A percentile compares a stretch with the other conserved stretches of the same genome.
phyloP scores from a whole-genome alignment of 805 yeast genomes.

The Saturnispora sanitii region DNA sequence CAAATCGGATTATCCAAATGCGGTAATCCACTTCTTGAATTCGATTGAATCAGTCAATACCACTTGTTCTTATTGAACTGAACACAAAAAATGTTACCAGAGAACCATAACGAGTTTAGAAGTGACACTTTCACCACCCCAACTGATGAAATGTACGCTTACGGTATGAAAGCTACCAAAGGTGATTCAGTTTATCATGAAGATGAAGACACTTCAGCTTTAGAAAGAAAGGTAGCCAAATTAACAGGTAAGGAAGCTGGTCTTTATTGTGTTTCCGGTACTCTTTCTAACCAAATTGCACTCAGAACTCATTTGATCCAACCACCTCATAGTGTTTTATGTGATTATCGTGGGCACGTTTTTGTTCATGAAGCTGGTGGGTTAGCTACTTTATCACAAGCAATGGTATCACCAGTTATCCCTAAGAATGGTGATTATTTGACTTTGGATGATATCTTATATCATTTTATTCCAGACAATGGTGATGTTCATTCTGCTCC shows the following conservation, averaged over 20 bases:
- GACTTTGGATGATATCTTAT: constrained; percentile 69
- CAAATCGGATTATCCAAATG: no score
- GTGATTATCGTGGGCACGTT: constrained; percentile 82
- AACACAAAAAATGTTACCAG: neutral
- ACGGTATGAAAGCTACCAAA: constrained; percentile 45
- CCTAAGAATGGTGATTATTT: constrained; percentile 70
- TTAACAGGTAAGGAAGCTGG: constrained; percentile 77
- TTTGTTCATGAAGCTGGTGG: constrained; percentile 88
- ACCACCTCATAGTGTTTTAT: constrained; percentile 75
- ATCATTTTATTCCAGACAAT: constrained; percentile 44
- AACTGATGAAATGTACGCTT: constrained; percentile 57
- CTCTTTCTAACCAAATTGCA: constrained; percentile 83
- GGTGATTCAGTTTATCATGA: constrained; percentile 92
- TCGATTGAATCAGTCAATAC: neutral
- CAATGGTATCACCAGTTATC: constrained; percentile 77
- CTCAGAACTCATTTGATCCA: constrained; percentile 63
- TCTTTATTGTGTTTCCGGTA: constrained; percentile 79
- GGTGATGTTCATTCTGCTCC: constrained; percentile 88
- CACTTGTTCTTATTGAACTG: neutral
- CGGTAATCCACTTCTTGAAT: no score
- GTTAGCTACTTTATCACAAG: constrained; percentile 77
- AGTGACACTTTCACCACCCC: constrained; percentile 92
- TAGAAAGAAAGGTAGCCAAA: constrained; percentile 55
- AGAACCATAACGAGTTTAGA: constrained; percentile 40
- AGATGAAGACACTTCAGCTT: constrained; percentile 55